phyloP scores from a whole-genome alignment of 768 basidiomycete species.

The Mycena latifolia region DNA sequence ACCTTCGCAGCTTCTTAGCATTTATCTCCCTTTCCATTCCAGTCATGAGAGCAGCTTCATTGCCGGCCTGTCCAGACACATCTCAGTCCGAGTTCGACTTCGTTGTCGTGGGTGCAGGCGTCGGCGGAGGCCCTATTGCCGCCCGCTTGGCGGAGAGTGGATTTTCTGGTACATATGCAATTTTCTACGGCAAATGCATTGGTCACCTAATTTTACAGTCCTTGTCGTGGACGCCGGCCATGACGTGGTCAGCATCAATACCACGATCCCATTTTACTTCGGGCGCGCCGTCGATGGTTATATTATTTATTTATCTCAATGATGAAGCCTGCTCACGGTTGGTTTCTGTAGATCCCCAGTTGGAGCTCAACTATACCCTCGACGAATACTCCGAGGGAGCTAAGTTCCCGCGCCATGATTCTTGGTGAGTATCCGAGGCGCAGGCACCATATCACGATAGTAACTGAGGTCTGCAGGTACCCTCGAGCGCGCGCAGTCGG shows the following conservation, averaged over 20 bases:
- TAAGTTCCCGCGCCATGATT: constrained; percentile 37
- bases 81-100: constrained; percentile 37
- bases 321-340: too few species aligned
- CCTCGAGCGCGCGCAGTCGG: constrained; percentile 46
- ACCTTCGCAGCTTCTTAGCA: too few species aligned
- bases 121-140: constrained; percentile 44
- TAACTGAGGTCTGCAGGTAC: constrained; percentile 38
- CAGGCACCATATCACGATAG: not conserved
- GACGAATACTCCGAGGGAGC: constrained; percentile 45
- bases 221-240: constrained; percentile 46
- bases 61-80: not conserved
- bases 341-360: constrained; percentile 43
- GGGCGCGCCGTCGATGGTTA: too few species aligned
- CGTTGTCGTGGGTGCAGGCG: too few species aligned
- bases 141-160: constrained; percentile 41
- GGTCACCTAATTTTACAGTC: constrained; percentile 28
- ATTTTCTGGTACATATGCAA: constrained; percentile 40
- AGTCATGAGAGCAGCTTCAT: not conserved
- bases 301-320: too few species aligned
- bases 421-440: constrained; percentile 34
- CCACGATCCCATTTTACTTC: constrained; percentile 44
- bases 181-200: not conserved
- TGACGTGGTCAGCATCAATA: constrained; percentile 42
- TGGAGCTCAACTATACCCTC: constrained; percentile 44
- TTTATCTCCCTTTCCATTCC: constrained; percentile 2